Conservation (phyloP, 176 grass and related monocot genomes). For the Raddia distichophylla region DNA sequence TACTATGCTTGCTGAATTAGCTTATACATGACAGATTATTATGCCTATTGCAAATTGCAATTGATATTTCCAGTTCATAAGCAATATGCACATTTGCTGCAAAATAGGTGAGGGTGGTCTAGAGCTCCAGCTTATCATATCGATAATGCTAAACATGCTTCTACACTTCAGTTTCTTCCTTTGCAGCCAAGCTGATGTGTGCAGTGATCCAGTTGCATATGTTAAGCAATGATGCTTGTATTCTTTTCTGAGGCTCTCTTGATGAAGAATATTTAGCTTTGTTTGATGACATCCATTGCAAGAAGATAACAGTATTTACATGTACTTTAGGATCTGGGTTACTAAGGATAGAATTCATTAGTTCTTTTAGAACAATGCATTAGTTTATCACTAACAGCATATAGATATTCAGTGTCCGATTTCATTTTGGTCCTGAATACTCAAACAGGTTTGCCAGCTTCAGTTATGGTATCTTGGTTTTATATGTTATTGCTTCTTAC, state of each 20-base stretch:
- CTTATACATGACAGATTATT: background rate
- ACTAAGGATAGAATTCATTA: background rate
- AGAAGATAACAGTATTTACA: background rate
- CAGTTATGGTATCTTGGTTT: conserved; percentile 1
- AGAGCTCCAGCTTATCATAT: conserved; percentile 1
- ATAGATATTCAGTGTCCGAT: background rate
- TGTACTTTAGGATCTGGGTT: conserved; percentile 1
- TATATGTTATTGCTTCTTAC: background rate
- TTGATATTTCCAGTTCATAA: background rate
- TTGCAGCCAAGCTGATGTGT: conserved; percentile 12
- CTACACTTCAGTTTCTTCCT: conserved; percentile 19
- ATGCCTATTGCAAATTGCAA: background rate
- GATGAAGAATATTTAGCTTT: background rate
- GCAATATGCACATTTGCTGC: background rate
- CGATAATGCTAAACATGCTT: conserved; percentile 23
- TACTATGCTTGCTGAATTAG: background rate
- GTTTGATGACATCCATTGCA: background rate
- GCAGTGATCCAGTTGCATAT: background rate
- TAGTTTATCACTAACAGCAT: background rate
- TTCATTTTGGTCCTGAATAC: background rate
- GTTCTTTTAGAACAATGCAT: background rate
- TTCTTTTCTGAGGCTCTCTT: background rate
- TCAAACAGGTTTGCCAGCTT: background rate
- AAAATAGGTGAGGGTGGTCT: background rate
- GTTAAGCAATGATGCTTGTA: conserved; percentile 35